Evolutionary conservation across 352 stramenopile species (phyloP), one percentile per base, ranked within the genome.

Genomic region (Globisporangium iwayamae): DNA sequence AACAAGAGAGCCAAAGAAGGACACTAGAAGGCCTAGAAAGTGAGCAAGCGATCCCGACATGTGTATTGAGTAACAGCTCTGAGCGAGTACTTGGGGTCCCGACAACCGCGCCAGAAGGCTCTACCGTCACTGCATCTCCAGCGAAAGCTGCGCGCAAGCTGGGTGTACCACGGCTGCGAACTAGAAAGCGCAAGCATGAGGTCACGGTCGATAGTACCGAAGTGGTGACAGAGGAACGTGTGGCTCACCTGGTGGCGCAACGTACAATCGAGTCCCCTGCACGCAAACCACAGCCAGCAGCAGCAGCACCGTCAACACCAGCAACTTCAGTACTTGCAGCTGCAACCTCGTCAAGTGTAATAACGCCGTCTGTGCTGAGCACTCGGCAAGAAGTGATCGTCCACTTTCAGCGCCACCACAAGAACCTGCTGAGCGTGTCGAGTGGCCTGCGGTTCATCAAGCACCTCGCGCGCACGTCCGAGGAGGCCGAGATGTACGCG

Each of bases 321-420:
- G 14, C 32, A 58, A 41, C 30, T n/a, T 16, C 16, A 38, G 20
- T 9, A 53, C 1, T 14, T 13, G n/a, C 39, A 32, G 18, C 20
- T 41, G 1, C 46, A 34, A 22, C 46, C 3, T 16, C 55, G n/a
- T 3, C 58, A 55, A 52, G 16, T 20, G 8, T 28, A 5, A 56
- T 47, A 11, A 50, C 45, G 32, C 47, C 39, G 20, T 20, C 65
- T 3, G 58, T 67, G 70, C 41, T 67, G 34, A 71, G 65, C n/a
- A 18, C 47, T 18, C 69, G 67, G n/a, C 74, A 83, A 50, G 66
- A 68, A 32, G 74, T 74, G 0, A 71, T 78, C 30, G 67, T 63
- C 9, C 76, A 81, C 50, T 69, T 81, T 48, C 32, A 78, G 20
- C 72, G 76, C n/a, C 63, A 83, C 58, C 78, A 78, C 68, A 75